Conservation (phyloP, 495 filamentous ascomycete species). For the Glonium stellatum region DNA sequence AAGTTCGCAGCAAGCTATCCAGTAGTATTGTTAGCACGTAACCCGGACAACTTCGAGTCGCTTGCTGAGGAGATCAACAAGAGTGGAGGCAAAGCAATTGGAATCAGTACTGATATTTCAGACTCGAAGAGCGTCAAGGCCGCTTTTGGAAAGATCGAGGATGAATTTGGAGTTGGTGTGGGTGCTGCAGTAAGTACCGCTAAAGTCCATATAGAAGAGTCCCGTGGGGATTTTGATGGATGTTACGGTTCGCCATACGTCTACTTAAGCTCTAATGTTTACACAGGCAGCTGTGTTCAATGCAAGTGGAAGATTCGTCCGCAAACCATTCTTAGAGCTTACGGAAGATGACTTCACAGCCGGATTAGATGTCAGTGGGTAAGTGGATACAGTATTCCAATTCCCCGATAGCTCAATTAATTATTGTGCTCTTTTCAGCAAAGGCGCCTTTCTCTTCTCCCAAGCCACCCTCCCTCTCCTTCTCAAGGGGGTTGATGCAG, state of each 20-base stretch:
- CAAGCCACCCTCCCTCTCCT: constrained; percentile 67
- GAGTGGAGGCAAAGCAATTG: constrained; percentile 64
- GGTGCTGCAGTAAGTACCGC: constrained; percentile 22
- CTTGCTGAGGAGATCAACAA: constrained; percentile 69
- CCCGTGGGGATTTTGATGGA: not conserved
- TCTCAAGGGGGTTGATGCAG: constrained; percentile 48
- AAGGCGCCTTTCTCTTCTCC: constrained; percentile 72
- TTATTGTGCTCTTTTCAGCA: constrained; percentile 10
- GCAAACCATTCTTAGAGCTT: constrained; percentile 77
- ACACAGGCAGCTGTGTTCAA: constrained; percentile 78
- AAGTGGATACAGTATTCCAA: constrained; percentile 29
- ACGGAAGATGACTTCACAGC: constrained; percentile 55
- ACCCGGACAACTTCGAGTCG: constrained; percentile 54
- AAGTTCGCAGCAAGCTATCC: constrained; percentile 51
- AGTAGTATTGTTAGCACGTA: constrained; percentile 68
- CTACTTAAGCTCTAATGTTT: constrained; percentile 9
- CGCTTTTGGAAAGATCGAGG: constrained; percentile 62
- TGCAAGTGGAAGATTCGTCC: constrained; percentile 58
- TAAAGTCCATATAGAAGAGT: not conserved
- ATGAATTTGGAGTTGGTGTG: constrained; percentile 44
- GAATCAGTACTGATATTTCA: constrained; percentile 66
- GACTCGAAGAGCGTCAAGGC: constrained; percentile 53
- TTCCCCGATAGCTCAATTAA: not conserved
- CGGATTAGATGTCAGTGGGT: constrained; percentile 56
- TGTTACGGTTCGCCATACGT: too few relatives aligned